Base-by-base conservation (phyloP, 352 stramenopile genomes). In the Saprolegnia parasitica region DNA sequence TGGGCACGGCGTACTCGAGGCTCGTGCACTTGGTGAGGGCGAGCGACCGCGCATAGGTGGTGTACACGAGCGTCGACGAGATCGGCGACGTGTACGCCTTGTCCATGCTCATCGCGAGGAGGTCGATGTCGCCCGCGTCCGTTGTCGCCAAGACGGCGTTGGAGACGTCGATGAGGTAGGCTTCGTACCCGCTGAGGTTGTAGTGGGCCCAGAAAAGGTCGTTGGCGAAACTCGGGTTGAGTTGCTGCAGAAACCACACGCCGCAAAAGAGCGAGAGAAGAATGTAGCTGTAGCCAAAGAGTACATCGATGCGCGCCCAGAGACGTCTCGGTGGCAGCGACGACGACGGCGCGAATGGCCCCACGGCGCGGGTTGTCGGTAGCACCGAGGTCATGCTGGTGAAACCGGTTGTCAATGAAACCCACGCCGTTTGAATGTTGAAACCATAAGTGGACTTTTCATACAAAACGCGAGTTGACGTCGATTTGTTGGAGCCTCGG, bases 131-230 rank as follows among this genome's bases (percentile, higher is more conserved):
- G 8, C 61, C 61, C 1, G 37, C 5, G 1, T 26, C 24, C 32
- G 15, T 47, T 16, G 46, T 67, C 6, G 40, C 21, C 15, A 67
- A 24, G 5, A 18, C 24, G 10, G 24, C n/a, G 40, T 67, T 67
- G 39, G 46, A 67, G 49, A 67, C n/a, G 21, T 67, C 61, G 32
- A 67, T 37, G 46, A 67, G 49, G 11, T 47, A 46, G 6, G 61
- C 61, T 37, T 67, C 21, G n/a, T 67, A 26, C 18, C 40, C 39
- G 5, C 16, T 67, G 23, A 21, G 13, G 16, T 50, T 67, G 61
- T 67, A 67, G 26, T 67, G 56, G 3, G 61, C 20, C 61, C 61
- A 67, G 5, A 26, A 67, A 6, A 67, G n/a, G 49, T 67, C 61
- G 32, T 67, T 67, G 0, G 40, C 1, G 10, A 56, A 56, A 11